Conservation (phyloP, 371 early-diverging fungal genomes). For the Mucor sp. region DNA sequence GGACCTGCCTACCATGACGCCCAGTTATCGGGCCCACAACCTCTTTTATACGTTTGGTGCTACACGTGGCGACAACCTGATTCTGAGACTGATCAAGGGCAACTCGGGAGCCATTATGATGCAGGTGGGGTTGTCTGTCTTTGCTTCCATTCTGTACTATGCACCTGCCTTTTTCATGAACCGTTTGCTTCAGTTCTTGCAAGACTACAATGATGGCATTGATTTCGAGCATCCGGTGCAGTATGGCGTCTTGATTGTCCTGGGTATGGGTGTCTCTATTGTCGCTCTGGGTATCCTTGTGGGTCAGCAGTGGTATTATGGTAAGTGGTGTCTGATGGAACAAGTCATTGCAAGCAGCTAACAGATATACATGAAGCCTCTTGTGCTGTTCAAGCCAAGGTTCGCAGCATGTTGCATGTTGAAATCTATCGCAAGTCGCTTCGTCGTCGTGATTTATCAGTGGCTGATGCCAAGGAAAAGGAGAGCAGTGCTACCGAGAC, state of each 20-base stretch:
- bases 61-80: neutral
- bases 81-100: constrained; percentile 1
- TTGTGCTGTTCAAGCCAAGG: constrained; percentile 32
- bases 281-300: constrained; percentile 28
- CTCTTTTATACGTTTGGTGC: constrained; percentile 17
- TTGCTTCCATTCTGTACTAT: constrained; percentile 18
- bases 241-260: constrained; percentile 25
- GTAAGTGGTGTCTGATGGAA: neutral
- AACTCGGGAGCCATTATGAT: neutral
- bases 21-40: constrained; percentile 20
- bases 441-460: constrained; percentile 36
- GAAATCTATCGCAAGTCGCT: constrained; percentile 47
- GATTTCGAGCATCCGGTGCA: neutral
- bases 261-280: constrained; percentile 36
- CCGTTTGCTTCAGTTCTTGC: constrained; percentile 19
- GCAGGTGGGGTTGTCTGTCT: constrained; percentile 3
- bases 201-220: constrained; percentile 11
- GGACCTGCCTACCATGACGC: constrained; percentile 24
- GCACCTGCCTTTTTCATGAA: constrained; percentile 28
- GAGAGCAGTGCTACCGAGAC: neutral
- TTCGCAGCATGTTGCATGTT: constrained; percentile 36
- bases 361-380: neutral
- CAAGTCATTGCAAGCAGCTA: neutral
- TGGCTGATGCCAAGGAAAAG: neutral
- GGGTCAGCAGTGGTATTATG: constrained; percentile 38